Base-by-base conservation (phyloP, 2,329 filamentous ascomycete species). In the Scedosporium apiospermum region DNA sequence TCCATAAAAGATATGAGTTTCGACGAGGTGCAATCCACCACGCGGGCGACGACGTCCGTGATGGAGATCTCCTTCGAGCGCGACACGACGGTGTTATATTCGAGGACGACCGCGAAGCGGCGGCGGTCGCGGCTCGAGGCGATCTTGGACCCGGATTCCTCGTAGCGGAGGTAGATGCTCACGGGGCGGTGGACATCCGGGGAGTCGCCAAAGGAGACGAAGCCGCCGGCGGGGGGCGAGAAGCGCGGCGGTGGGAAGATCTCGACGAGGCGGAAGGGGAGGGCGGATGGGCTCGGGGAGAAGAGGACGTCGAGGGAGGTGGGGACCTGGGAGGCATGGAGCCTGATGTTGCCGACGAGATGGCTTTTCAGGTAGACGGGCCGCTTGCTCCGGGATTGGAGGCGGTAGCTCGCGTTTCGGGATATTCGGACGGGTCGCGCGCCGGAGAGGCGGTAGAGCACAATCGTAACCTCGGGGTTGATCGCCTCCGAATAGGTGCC, bases 191-290 rank as follows among this genome's bases (percentile, higher is more conserved):
- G 4, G 10, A 10, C 16, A 3, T 18, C 26, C 3, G 26, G 51
- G 21, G 21, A 58, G 23, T 6, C 6, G 6, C 49, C 18, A 27
- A 42, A 57, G 21, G 61, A 41, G n/a, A 59, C 44, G 61, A 60
- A 57, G 42, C 62, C 57, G 51, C 57, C 49, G 6, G 3, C 16
- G 18, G 49, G 7, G 16, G 16, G 30, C 10, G 53, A 38, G 60
- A 38, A 42, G n/a, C 27, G 18, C 14, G 41, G 21, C 3, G 60
- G 60, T 3, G 60, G 60, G 53, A 62, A 62, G 60, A 62, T 44
- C 53, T 62, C 60, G 4, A 58, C 53, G 18, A 62, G 60, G 34
- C 53, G 41, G 41, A 62, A 62, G 51, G 60, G 60, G 7, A 62
- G 60, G 34, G 60, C 23, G 41, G 60, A 57, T 10, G 6, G 14